Conservation (phyloP, 2,329 filamentous ascomycete genomes). For the Achaetomium macrosporum region DNA sequence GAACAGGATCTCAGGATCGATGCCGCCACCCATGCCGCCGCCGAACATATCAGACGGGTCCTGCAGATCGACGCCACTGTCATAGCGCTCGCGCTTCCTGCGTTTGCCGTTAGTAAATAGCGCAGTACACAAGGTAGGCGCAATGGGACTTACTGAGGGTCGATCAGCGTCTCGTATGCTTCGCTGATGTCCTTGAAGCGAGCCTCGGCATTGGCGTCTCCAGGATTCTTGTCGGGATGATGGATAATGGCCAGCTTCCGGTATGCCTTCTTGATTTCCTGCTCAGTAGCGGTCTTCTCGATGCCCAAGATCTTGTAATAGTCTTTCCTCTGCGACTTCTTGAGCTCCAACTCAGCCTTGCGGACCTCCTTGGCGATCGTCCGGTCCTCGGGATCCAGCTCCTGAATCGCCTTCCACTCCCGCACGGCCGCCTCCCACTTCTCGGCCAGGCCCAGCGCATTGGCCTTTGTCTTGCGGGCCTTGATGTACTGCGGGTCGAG, state of each 20-base stretch:
- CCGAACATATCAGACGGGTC: conserved; percentile 84
- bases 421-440: conserved; percentile 88
- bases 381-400: conserved; percentile 75
- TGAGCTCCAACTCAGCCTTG: conserved; percentile 87
- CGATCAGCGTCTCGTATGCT: conserved; percentile 91
- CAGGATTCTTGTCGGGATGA: conserved; percentile 96
- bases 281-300: conserved; percentile 75
- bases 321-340: conserved; percentile 96
- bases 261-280: conserved; percentile 94
- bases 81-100: conserved; percentile 83
- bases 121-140: background rate
- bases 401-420: conserved; percentile 81
- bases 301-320: conserved; percentile 97
- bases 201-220: conserved; percentile 74
- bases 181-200: conserved; percentile 98
- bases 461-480: conserved; percentile 89
- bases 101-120: conserved; percentile 24
- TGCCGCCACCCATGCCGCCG: conserved; percentile 57
- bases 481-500: conserved; percentile 84
- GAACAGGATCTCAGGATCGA: conserved; percentile 73
- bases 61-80: conserved; percentile 85
- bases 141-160: conserved; percentile 70
- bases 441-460: conserved; percentile 76
- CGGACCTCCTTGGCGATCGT: conserved; percentile 78
- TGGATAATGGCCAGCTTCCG: conserved; percentile 88